phyloP scores from a whole-genome alignment of 352 stramenopile species.

The Phytopythium oedochilum region DNA sequence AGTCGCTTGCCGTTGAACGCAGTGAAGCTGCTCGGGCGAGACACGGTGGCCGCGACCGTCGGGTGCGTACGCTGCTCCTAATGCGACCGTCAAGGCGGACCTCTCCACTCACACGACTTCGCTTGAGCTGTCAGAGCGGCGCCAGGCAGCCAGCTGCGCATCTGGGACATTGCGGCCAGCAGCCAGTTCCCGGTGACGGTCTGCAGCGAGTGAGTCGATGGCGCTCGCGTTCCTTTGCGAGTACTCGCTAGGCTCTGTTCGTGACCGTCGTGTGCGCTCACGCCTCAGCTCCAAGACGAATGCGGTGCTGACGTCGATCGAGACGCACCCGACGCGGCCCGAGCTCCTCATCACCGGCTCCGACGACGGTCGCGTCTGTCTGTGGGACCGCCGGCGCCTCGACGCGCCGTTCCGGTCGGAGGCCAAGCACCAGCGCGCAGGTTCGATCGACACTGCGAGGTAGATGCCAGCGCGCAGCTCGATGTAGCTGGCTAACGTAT shows the following conservation, averaged over 20 bases:
- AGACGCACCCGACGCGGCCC: constrained; percentile 72
- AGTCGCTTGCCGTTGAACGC: constrained; percentile 53
- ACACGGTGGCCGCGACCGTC: constrained; percentile 65
- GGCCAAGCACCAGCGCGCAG: constrained; percentile 51
- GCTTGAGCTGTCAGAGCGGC: constrained; percentile 19
- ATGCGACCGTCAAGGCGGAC: too few relatives aligned
- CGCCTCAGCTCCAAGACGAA: constrained; percentile 25
- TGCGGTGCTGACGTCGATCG: constrained; percentile 47
- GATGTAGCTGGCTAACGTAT: too few relatives aligned
- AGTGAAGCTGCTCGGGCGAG: constrained; percentile 67
- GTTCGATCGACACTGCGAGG: constrained; percentile 10
- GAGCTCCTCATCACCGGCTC: constrained; percentile 71
- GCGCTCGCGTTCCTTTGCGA: neutral
- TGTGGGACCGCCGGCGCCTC: constrained; percentile 77
- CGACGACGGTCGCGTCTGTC: constrained; percentile 56
- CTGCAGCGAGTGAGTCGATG: constrained; percentile 40
- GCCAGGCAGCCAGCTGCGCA: constrained; percentile 54
- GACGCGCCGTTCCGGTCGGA: constrained; percentile 62
- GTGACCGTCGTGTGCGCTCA: neutral
- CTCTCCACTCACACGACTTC: too few relatives aligned
- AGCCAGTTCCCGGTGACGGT: constrained; percentile 46
- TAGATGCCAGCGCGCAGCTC: too few relatives aligned
- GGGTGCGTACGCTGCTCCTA: constrained; percentile 23
- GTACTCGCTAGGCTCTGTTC: neutral
- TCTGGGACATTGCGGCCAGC: constrained; percentile 71